Conservation (phyloP, 2,329 filamentous ascomycete species). For the Paecilomyces fulvus region DNA sequence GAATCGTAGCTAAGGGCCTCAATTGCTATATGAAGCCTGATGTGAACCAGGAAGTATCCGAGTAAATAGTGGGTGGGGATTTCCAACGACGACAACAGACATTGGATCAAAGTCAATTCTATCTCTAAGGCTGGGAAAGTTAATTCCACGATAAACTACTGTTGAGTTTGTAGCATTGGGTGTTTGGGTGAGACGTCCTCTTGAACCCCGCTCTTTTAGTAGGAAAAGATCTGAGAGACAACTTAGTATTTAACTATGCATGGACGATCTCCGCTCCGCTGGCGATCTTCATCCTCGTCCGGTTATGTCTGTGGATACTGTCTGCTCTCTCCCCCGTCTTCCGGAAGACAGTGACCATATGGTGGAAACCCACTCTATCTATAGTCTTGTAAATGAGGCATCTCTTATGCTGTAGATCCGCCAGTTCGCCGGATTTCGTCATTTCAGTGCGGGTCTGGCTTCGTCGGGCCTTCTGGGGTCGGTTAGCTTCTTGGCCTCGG, state of each 20-base stretch:
- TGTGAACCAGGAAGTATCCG: background rate
- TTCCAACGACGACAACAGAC: background rate
- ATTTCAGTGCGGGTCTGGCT: background rate
- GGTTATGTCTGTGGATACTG: too few species aligned
- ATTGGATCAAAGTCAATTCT: too few species aligned
- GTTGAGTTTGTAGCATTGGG: background rate
- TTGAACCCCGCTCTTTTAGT: background rate
- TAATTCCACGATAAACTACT: background rate
- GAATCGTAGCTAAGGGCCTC: background rate
- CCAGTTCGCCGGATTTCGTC: background rate
- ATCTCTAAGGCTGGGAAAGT: background rate
- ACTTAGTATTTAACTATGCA: background rate
- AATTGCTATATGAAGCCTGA: background rate
- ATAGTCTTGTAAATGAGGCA: too few species aligned
- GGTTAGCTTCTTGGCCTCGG: background rate
- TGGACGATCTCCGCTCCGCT: background rate
- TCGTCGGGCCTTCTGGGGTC: background rate
- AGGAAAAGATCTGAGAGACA: background rate
- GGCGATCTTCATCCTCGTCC: background rate
- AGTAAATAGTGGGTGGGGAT: background rate
- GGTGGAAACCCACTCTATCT: too few species aligned
- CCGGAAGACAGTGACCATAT: too few species aligned
- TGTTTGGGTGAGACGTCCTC: background rate
- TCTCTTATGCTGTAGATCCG: too few species aligned
- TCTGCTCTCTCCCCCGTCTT: too few species aligned